Evolutionary conservation across 169 alveolate genomes (phyloP).

Genomic region (Theileria annulata): DNA sequence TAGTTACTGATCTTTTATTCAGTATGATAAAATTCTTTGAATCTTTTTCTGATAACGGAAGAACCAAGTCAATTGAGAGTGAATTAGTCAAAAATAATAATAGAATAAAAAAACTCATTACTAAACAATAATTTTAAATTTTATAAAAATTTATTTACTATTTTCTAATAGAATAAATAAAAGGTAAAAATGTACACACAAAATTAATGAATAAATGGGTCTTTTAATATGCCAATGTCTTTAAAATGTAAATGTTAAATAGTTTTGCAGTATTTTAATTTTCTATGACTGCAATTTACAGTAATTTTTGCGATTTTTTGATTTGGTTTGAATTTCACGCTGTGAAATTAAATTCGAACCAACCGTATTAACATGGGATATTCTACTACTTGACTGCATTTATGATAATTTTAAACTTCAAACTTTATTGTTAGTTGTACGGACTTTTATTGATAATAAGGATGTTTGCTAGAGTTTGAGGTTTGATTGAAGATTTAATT

Average conservation of each 20-base stretch:
- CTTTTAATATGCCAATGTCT: background rate
- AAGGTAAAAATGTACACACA: background rate
- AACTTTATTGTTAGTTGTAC: background rate
- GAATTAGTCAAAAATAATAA: background rate
- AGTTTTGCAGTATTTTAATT: background rate
- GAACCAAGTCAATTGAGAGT: background rate
- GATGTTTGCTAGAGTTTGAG: background rate
- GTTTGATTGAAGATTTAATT: background rate
- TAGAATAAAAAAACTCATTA: background rate
- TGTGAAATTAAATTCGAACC: background rate
- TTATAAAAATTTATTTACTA: no score
- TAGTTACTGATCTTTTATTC: background rate
- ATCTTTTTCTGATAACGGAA: slow-evolving; percentile 8
- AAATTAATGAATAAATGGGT: background rate
- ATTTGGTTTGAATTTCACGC: background rate
- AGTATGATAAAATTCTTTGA: background rate
- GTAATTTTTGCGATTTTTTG: background rate
- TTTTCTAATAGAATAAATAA: no score
- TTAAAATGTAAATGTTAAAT: background rate
- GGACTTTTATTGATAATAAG: background rate
- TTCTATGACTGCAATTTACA: background rate
- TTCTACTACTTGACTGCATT: background rate
- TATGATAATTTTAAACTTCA: background rate
- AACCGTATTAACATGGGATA: background rate
- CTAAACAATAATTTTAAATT: background rate